Base-by-base conservation (phyloP, 2,329 filamentous ascomycete genomes). In the Aspergillus aculeatinus region DNA sequence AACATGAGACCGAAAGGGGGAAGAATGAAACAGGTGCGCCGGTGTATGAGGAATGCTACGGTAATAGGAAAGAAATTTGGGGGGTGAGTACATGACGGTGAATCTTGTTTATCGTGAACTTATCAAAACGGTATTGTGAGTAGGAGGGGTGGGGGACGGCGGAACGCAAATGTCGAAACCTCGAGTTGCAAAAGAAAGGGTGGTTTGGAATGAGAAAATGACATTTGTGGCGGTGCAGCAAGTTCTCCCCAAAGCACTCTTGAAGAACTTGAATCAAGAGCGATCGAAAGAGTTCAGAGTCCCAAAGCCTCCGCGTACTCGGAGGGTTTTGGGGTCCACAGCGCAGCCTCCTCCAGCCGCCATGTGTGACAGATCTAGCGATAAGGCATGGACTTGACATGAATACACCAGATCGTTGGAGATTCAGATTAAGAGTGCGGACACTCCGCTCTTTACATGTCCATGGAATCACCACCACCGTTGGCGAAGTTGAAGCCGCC, bases 401-500 rank as follows among this genome's bases (percentile, higher is more conserved):
- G 61, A 55, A 63, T 54, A 51, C 58, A 54, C 50, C 56, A 58
- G 49, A 57, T 59, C 59, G 54, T 50, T 55, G 57, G 54, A 51
- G 54, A 48, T 25, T 56, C 50, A 62, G 61, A 58, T 57, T 60
- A 57, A 59, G 56, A 12, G 63, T 66, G 60, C 58, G 57, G 50
- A 57, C 23, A 61, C 50, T 55, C 61, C 57, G 44, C 35, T 63
- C 48, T 77, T 85, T 84, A 89, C 86, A 89, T 91, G 72, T 90
- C 88, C 87, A 90, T 90, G 47, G 85, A 86, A 72, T 90, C 88
- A 66, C 83, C 85, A 64, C 86, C 85, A 63, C 86, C 86, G 72
- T 87, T 82, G 76, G 91, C 91, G 76, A 99, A 99, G 86, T 91
- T 96, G 87, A 98, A 99, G 74, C 90, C 90, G 68, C 90, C 89